A percentile compares a stretch with the other conserved stretches of the same genome.
These are phyloP conservation scores for Ceratocystis destructans DNA, from an alignment of 2,329 filamentous ascomycete genomes.

Conservation along the genomic window DNA sequence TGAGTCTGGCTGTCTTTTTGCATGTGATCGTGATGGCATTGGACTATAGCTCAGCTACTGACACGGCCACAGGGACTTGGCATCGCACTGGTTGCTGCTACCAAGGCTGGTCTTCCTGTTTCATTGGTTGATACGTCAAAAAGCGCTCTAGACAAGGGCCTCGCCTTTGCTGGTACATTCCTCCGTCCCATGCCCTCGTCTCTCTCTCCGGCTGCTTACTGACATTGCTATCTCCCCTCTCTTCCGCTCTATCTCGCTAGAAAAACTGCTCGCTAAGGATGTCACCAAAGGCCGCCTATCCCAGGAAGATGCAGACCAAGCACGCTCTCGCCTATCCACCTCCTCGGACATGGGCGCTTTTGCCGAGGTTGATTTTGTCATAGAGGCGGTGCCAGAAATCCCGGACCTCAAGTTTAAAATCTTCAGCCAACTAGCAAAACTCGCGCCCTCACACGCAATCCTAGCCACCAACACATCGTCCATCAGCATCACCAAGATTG, in stretches of 20 bases:
- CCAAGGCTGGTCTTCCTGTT: constrained; percentile 70
- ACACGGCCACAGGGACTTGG: constrained; percentile 57
- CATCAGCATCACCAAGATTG: constrained; percentile 93
- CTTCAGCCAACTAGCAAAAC: constrained; percentile 66
- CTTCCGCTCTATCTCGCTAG: constrained; percentile 30
- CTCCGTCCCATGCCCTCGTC: neutral
- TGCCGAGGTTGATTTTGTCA: constrained; percentile 82
- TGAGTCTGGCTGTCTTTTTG: constrained; percentile 30
- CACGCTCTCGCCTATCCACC: constrained; percentile 53
- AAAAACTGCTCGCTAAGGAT: constrained; percentile 88
- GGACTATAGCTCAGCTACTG: constrained; percentile 17
- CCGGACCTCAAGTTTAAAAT: constrained; percentile 75
- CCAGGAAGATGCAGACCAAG: constrained; percentile 62
- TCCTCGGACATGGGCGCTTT: constrained; percentile 65
- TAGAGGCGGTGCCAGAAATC: constrained; percentile 93
- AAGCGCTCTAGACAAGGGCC: constrained; percentile 71
- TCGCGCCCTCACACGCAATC: constrained; percentile 73
- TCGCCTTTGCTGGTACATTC: constrained; percentile 67
- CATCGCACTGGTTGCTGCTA: constrained; percentile 86
- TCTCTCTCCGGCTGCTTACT: neutral
- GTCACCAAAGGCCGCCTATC: constrained; percentile 77
- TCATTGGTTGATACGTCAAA: constrained; percentile 74
- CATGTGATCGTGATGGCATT: neutral
- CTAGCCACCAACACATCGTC: constrained; percentile 98
- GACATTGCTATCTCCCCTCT: neutral